Conservation (phyloP, 805 yeast genomes). For the Teunomyces funiuensis region DNA sequence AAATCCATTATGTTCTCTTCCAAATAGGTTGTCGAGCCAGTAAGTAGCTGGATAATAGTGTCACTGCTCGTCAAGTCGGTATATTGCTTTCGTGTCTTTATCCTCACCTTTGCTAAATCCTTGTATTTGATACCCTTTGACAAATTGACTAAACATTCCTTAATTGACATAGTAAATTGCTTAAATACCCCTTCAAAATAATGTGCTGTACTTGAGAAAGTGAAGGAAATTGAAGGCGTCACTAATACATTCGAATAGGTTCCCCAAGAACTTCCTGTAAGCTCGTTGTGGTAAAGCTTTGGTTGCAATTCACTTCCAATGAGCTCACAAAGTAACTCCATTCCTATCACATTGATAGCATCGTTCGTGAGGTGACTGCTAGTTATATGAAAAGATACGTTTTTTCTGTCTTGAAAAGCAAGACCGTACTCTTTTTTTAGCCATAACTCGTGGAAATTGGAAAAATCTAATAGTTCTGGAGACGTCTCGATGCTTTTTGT, state of each 20-base stretch:
- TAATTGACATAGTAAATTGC: conserved; percentile 31
- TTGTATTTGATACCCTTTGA: conserved; percentile 21
- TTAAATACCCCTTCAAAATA: conserved; percentile 37
- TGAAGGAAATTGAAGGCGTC: conserved; percentile 51
- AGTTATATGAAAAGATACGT: conserved; percentile 48
- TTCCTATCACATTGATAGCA: conserved; percentile 42
- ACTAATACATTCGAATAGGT: conserved; percentile 55
- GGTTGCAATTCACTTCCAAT: conserved; percentile 41
- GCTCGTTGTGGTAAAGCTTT: conserved; percentile 52
- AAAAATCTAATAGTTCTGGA: conserved; percentile 39
- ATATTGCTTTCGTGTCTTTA: conserved; percentile 48
- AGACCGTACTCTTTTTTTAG: conserved; percentile 34
- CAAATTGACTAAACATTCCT: conserved; percentile 13
- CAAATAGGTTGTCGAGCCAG: conserved; percentile 50
- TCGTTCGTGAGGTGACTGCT: conserved; percentile 27
- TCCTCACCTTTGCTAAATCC: conserved; percentile 45
- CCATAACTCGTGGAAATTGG: conserved; percentile 52
- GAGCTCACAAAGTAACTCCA: conserved; percentile 55
- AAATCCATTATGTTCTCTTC: conserved; percentile 59
- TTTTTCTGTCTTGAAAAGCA: conserved; percentile 28
- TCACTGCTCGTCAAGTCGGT: conserved; percentile 40
- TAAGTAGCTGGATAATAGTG: conserved; percentile 48
- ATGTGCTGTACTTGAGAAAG: conserved; percentile 51
- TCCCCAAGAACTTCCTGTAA: conserved; percentile 58
- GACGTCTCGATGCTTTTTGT: conserved; percentile 20